Conservation (phyloP, 352 stramenopile species). For the Saprolegnia parasitica region DNA sequence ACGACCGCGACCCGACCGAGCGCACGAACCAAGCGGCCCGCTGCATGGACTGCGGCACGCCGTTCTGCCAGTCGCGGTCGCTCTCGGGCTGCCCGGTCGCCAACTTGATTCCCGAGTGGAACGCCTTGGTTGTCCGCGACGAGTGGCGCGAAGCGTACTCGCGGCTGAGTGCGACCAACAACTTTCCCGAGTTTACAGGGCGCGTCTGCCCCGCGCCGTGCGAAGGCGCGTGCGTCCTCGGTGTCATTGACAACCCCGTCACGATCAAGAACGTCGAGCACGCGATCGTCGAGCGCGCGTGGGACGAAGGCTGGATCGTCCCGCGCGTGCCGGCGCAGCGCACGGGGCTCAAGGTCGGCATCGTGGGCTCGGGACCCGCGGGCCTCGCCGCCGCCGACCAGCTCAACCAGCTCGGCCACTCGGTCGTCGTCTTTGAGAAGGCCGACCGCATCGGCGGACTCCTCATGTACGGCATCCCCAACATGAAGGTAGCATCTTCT, state of each 20-base stretch:
- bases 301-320: slow-evolving; percentile 94
- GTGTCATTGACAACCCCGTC: slow-evolving; percentile 93
- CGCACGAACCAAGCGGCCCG: slow-evolving; percentile 93
- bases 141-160: slow-evolving; percentile 96
- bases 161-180: slow-evolving; percentile 97
- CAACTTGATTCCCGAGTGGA: slow-evolving; percentile 99
- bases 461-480: slow-evolving; percentile 98
- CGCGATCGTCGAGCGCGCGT: slow-evolving; percentile 95
- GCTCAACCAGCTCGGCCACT: slow-evolving; percentile 97
- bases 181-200: slow-evolving; percentile 98
- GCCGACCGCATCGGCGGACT: slow-evolving; percentile 94
- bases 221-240: slow-evolving; percentile 94
- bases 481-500: slow-evolving; percentile 86
- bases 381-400: slow-evolving; percentile 93
- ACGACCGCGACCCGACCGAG: slow-evolving; percentile 79
- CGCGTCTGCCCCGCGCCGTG: slow-evolving; percentile 96
- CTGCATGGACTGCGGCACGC: slow-evolving; percentile 99
- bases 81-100: slow-evolving; percentile 96
- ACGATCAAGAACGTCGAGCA: slow-evolving; percentile 99
- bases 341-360: slow-evolving; percentile 93
- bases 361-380: slow-evolving; percentile 91
- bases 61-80: slow-evolving; percentile 94
- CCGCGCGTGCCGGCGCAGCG: slow-evolving; percentile 87
- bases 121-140: slow-evolving; percentile 96
- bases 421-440: slow-evolving; percentile 96